Percentiles rank a stretch among this genome's conserved stretches.
These are phyloP conservation scores for Nothophytophthora sp. DNA, from an alignment of 352 stramenopile species.

Conservation along the genomic window DNA sequence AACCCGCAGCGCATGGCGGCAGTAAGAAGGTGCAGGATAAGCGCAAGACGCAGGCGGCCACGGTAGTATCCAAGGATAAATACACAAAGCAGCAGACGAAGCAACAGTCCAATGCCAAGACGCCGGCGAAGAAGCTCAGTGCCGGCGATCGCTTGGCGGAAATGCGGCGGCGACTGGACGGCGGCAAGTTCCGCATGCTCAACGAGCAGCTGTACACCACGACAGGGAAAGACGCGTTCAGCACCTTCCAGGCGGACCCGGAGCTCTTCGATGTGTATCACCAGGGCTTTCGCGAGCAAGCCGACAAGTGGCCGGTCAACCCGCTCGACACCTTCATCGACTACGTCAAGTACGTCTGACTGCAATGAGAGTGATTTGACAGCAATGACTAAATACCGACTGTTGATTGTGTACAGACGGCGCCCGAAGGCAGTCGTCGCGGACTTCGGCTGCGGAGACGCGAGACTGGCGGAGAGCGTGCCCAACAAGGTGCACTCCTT, in stretches of 20 bases:
- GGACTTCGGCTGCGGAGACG: slow-evolving; percentile 99
- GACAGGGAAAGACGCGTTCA: slow-evolving; percentile 89
- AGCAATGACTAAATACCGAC: background rate
- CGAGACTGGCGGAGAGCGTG: slow-evolving; percentile 90
- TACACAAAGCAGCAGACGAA: slow-evolving; percentile 23
- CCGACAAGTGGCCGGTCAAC: slow-evolving; percentile 96
- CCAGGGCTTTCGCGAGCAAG: slow-evolving; percentile 97
- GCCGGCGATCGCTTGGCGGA: slow-evolving; percentile 57
- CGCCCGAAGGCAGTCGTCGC: slow-evolving; percentile 85
- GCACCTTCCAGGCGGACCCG: slow-evolving; percentile 93
- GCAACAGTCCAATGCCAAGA: slow-evolving; percentile 27
- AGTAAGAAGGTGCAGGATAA: slow-evolving; percentile 27
- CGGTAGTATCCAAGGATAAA: slow-evolving; percentile 17
- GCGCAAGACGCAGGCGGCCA: slow-evolving; percentile 20
- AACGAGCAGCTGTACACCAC: slow-evolving; percentile 99
- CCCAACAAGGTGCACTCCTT: slow-evolving; percentile 96
- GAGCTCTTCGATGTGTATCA: slow-evolving; percentile 98
- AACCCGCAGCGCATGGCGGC: slow-evolving; percentile 6
- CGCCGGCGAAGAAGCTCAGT: no score
- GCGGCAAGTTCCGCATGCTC: slow-evolving; percentile 97
- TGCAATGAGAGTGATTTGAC: slow-evolving; percentile 3
- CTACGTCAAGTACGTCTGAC: slow-evolving; percentile 89
- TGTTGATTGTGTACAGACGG: slow-evolving; percentile 30
- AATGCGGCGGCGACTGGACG: slow-evolving; percentile 91
- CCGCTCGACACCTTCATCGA: slow-evolving; percentile 97